Percentiles rank a stretch among this genome's conserved stretches.
Conservation (phyloP, 257 asterid genomes). For the Jasminum sambac region DNA sequence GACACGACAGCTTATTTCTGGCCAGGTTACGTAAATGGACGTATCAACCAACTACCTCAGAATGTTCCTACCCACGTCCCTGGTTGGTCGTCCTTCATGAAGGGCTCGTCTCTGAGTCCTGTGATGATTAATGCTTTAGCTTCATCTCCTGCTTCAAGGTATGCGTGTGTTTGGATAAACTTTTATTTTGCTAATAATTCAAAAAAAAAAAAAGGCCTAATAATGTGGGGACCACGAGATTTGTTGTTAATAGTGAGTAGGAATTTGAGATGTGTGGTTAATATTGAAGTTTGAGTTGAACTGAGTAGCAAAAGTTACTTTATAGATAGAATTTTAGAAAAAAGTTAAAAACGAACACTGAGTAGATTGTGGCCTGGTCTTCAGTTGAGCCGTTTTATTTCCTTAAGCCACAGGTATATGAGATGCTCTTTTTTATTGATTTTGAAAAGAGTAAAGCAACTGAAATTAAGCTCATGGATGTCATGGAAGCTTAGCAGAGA, state of each 20-base stretch:
- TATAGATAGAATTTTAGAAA: too few relatives aligned
- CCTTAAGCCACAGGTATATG: conserved; percentile 37
- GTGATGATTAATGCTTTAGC: conserved; percentile 69
- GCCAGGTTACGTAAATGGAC: conserved; percentile 80
- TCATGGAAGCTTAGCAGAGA: conserved; percentile 97
- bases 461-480: conserved; percentile 85
- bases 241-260: too few relatives aligned
- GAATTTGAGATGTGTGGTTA: too few relatives aligned
- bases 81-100: conserved; percentile 89
- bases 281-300: too few relatives aligned
- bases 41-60: conserved; percentile 65
- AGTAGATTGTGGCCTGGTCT: conserved; percentile 26
- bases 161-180: conserved; percentile 23
- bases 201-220: too few relatives aligned
- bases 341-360: too few relatives aligned
- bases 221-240: too few relatives aligned
- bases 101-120: conserved; percentile 72
- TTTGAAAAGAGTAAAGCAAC: conserved; percentile 63
- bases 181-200: too few relatives aligned
- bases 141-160: conserved; percentile 92
- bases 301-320: too few relatives aligned
- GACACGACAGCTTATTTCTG: conserved; percentile 92
- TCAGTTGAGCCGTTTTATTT: conserved; percentile 30
- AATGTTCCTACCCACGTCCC: conserved; percentile 66
- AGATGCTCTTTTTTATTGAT: conserved; percentile 39